Base-by-base conservation (phyloP, 768 basidiomycete genomes). In the Leucosporidium scottii region DNA sequence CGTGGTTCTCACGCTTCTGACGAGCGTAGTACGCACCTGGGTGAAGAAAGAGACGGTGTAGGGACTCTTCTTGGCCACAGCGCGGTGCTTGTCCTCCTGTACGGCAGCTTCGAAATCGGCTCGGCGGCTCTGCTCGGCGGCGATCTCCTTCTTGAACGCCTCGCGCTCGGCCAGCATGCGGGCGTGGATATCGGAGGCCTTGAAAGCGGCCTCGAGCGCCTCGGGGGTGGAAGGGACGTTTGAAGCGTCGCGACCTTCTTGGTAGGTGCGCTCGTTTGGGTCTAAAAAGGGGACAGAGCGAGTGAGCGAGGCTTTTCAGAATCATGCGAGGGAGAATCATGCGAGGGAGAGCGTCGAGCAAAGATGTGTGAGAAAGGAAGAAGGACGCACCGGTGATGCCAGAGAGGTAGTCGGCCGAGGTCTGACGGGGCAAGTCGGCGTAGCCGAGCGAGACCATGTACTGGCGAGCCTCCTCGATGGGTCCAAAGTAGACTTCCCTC, bases 251-350 rank as follows among this genome's bases (percentile, higher is more conserved):
- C 81, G 83, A 4, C 86, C 88, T 6, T 83, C 79, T 0, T 85
- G 83, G 73, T 87, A 87, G 74, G 86, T 87, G 30, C 91, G 87
- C 79, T 93, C 91, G 73, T 91, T 89, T 0, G 86, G 83, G 74
- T 90, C 89, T 3, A 91, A 79, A 64, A 90, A 69, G 89, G 88
- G 0, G 85, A 2, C 10, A 83, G n/a, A n/a, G n/a, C n/a, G n/a
- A n/a, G n/a, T n/a, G n/a, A n/a, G n/a, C n/a, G n/a, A n/a, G n/a
- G n/a, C n/a, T n/a, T n/a, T n/a, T n/a, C n/a, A n/a, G n/a, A n/a
- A n/a, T n/a, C n/a, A n/a, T n/a, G n/a, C n/a, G n/a, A n/a, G n/a
- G n/a, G n/a, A n/a, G n/a, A n/a, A n/a, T n/a, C n/a, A n/a, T n/a
- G n/a, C n/a, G n/a, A n/a, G n/a, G n/a, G n/a, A n/a, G n/a, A n/a